Evolutionary conservation across 345 rosid species (phyloP).

Genomic region (Pugionium cornutum): DNA sequence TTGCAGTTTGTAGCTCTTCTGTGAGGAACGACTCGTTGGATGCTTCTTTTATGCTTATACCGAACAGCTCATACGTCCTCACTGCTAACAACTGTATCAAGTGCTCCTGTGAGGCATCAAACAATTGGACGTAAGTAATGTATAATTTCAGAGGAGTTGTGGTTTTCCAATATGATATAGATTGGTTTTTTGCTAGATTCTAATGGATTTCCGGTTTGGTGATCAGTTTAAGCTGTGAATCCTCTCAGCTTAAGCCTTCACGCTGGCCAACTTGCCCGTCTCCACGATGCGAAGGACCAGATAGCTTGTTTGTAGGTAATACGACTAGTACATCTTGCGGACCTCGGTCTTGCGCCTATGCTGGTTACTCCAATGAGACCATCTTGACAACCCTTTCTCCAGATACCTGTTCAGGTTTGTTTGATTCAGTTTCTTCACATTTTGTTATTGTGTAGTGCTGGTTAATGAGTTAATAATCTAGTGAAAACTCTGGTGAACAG

Average conservation of each 20-base stretch:
- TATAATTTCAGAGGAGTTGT: neutral
- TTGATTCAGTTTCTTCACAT: conserved; percentile 9
- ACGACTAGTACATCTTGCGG: conserved; percentile 44
- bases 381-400: conserved; percentile 49
- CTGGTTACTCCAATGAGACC: conserved; percentile 53
- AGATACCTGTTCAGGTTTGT: conserved; percentile 34
- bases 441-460: neutral
- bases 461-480: neutral
- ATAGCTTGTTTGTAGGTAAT: conserved; percentile 46
- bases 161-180: conserved; percentile 1
- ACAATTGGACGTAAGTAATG: conserved; percentile 63
- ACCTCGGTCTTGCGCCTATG: conserved; percentile 57
- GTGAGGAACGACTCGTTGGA: conserved; percentile 52
- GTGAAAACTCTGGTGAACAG: conserved; percentile 28
- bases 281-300: conserved; percentile 51
- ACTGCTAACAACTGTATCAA: conserved; percentile 69
- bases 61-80: conserved; percentile 53
- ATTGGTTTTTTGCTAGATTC: conserved; percentile 10
- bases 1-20: conserved; percentile 70
- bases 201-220: conserved; percentile 21
- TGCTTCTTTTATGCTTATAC: conserved; percentile 42
- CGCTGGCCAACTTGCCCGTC: conserved; percentile 53
- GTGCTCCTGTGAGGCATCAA: conserved; percentile 60
- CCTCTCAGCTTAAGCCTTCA: conserved; percentile 44
- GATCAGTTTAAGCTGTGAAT: conserved; percentile 69